Conservation (phyloP, 2,329 filamentous ascomycete species). For the Ophiostoma ips region DNA sequence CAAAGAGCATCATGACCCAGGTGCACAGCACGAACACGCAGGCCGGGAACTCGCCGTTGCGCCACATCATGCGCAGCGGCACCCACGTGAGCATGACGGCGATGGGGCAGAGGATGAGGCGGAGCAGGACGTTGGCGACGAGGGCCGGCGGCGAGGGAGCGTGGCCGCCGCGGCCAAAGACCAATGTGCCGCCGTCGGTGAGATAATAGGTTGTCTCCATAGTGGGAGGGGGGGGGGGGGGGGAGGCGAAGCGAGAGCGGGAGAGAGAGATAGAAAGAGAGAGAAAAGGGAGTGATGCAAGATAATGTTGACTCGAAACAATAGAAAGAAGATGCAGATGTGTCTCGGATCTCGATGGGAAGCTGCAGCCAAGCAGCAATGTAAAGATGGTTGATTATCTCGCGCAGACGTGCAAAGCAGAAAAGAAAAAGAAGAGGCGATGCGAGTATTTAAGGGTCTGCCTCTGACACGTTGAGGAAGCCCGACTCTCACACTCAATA, state of each 20-base stretch:
- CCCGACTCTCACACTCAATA: too few species aligned
- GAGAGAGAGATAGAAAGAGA: too few species aligned
- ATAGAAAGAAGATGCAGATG: too few species aligned
- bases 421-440: too few species aligned
- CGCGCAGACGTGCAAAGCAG: too few species aligned
- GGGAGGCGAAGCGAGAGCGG: not conserved
- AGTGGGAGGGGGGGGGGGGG: too few species aligned
- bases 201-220: not conserved
- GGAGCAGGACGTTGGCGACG: slow-evolving; percentile 31
- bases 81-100: slow-evolving; percentile 34
- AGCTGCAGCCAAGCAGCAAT: too few species aligned
- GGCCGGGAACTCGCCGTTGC: slow-evolving; percentile 40
- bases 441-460: too few species aligned
- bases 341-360: too few species aligned
- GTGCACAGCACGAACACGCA: slow-evolving; percentile 32
- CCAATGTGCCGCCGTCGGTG: slow-evolving; percentile 3
- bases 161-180: slow-evolving; percentile 7
- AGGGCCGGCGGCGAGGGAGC: slow-evolving; percentile 13
- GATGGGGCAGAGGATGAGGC: slow-evolving; percentile 32
- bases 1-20: slow-evolving; percentile 30
- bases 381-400: too few species aligned
- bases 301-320: too few species aligned
- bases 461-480: too few species aligned
- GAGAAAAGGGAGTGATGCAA: not conserved
- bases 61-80: slow-evolving; percentile 35